Base-by-base conservation (phyloP, 1,284 basidiomycete species). In the Polyporus tsugae region DNA sequence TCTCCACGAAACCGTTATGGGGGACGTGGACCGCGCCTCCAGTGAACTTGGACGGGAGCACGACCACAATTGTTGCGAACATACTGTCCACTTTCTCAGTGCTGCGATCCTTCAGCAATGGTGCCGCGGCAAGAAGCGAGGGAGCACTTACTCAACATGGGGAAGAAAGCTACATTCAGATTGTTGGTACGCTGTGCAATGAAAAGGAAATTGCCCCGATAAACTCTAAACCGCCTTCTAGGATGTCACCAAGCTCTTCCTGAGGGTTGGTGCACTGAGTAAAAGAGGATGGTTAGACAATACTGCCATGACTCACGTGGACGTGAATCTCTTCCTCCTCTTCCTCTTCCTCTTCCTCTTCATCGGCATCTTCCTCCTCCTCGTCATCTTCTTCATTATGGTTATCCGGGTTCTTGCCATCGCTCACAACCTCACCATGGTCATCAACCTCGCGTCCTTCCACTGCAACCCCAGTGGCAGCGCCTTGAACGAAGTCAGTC, bases 21-120 rank as follows among this genome's bases (percentile, higher is more conserved):
- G 80, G 79, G 4, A 85, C 68, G 62, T 81, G 79, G 3, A 83
- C 78, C 53, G 80, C 72, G 4, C 84, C 85, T 7, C 85, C 85
- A 4, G 78, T 80, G 70, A 81, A 85, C 7, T 63, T 66, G 6
- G 84, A 84, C 6, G 85, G 85, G 3, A 87, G 79, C 2, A 86
- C 70, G 13, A 86, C 73, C 53, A 85, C 75, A 15, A 84, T 77
- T 0, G 84, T 84, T 2, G 84, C 85, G 64, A 86, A 85, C 82
- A 83, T 84, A 1, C 82, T 82, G 35, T 78, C 65, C 0, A 76
- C 76, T 64, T 82, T 85, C 57, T 82, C 79, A 2, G 82, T 83
- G 64, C 82, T 84, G 33, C 13, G 6, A 10, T 7, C 7, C 38
- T 6, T 61, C 41, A 44, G 60, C 22, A 25, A 25, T 10, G 3